These are phyloP conservation scores for Fraxinus pennsylvanica DNA, from an alignment of 257 asterid species.

Conservation along the genomic window DNA sequence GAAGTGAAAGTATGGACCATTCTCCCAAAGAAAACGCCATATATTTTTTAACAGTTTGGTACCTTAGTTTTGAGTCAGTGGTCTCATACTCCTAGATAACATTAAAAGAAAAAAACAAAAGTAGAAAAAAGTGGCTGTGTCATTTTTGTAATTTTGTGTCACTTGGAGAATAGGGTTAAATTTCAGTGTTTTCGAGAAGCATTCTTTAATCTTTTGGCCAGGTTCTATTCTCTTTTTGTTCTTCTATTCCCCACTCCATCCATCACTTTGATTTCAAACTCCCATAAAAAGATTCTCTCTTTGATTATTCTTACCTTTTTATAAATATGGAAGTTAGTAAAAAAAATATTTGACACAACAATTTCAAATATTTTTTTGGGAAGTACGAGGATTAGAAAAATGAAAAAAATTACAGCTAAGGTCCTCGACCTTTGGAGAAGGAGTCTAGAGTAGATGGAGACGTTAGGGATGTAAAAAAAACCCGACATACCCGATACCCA, in stretches of 20 bases:
- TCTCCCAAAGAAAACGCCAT: conserved; percentile 39
- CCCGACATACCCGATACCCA: too few relatives aligned
- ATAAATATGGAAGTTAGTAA: background rate
- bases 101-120: background rate
- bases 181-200: conserved; percentile 53
- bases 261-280: conserved; percentile 46
- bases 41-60: conserved; percentile 8
- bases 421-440: background rate
- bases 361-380: background rate
- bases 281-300: conserved; percentile 52
- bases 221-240: conserved; percentile 77
- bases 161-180: conserved; percentile 32
- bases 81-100: background rate
- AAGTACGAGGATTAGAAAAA: background rate
- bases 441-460: background rate
- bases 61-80: conserved; percentile 15
- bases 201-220: conserved; percentile 29
- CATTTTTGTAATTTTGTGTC: conserved; percentile 17
- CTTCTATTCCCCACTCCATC: conserved; percentile 37
- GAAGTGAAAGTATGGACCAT: conserved; percentile 33
- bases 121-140: conserved; percentile 9
- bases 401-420: background rate
- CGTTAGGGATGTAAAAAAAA: too few relatives aligned
- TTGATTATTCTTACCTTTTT: conserved; percentile 25
- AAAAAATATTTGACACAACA: conserved; percentile 23